Evolutionary conservation across 352 stramenopile genomes (phyloP).

Genomic region (Phytophthora parvispora): DNA sequence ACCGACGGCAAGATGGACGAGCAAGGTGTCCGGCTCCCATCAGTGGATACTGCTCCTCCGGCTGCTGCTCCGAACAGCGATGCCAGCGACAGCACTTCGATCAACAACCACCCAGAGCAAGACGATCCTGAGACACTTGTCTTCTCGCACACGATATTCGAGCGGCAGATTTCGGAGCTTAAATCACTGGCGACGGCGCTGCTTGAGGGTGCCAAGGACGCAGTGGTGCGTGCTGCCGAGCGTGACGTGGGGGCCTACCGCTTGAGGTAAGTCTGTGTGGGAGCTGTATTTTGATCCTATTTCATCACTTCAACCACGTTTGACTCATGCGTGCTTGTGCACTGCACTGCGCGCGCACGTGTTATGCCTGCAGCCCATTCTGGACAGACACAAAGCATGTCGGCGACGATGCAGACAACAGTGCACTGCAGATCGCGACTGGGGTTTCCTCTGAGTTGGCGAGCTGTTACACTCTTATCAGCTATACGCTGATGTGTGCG

Average conservation of each 20-base stretch:
- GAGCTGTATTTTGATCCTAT: background rate
- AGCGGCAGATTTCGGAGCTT: slow-evolving; percentile 63
- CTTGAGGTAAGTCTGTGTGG: slow-evolving; percentile 23
- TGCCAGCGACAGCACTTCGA: slow-evolving; percentile 9
- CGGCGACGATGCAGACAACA: slow-evolving; percentile 22
- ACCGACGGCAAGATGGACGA: slow-evolving; percentile 24
- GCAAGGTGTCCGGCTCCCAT: background rate
- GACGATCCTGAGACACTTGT: slow-evolving; percentile 65
- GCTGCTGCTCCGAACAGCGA: slow-evolving; percentile 17
- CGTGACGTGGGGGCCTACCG: slow-evolving; percentile 51
- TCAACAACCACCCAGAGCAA: slow-evolving; percentile 22
- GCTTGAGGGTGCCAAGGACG: slow-evolving; percentile 36
- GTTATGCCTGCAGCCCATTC: slow-evolving; percentile 28
- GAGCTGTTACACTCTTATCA: slow-evolving; percentile 36
- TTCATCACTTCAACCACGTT: slow-evolving; percentile 5
- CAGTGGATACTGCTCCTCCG: slow-evolving; percentile 21
- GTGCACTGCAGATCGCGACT: slow-evolving; percentile 7
- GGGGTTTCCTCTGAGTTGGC: slow-evolving; percentile 52
- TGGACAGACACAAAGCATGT: slow-evolving; percentile 28
- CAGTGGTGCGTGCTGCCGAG: slow-evolving; percentile 30
- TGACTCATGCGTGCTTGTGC: slow-evolving; percentile 13
- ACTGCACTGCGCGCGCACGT: slow-evolving; percentile 6
- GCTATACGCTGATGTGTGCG: slow-evolving; percentile 33
- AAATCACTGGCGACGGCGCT: slow-evolving; percentile 42
- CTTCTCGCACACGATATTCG: slow-evolving; percentile 82